Conservation (phyloP, 768 basidiomycete species). For the Leccinum uliginosum region DNA sequence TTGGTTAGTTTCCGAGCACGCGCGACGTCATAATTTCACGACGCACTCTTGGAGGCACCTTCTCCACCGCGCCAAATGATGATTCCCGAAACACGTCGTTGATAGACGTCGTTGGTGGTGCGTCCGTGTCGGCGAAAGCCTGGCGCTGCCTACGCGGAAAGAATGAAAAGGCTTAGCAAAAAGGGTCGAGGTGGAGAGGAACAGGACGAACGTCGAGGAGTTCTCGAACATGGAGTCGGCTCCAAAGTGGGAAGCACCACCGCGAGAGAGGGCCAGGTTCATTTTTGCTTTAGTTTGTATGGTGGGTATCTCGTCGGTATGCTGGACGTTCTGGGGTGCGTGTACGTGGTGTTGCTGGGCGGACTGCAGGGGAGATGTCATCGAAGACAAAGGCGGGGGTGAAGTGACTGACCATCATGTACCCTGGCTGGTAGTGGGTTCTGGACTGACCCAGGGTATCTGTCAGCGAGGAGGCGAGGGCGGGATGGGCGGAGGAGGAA, state of each 20-base stretch:
- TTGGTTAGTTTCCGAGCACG: background rate
- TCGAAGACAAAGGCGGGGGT: background rate
- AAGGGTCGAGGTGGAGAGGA: background rate
- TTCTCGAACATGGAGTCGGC: slow-evolving; percentile 85
- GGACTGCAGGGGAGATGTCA: slow-evolving; percentile 38
- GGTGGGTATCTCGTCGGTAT: slow-evolving; percentile 68
- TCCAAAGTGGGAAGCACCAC: slow-evolving; percentile 68
- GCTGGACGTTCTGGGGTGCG: slow-evolving; percentile 52
- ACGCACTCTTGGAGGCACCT: slow-evolving; percentile 21
- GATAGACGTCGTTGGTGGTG: slow-evolving; percentile 72
- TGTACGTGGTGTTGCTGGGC: slow-evolving; percentile 58
- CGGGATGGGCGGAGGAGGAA: slow-evolving; percentile 36
- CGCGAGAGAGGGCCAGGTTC: slow-evolving; percentile 62
- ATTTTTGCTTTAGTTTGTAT: slow-evolving; percentile 80
- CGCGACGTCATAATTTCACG: background rate
- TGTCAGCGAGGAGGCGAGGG: slow-evolving; percentile 50
- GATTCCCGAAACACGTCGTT: slow-evolving; percentile 67
- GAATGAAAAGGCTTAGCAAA: background rate
- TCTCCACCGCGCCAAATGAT: slow-evolving; percentile 28
- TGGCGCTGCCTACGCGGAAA: slow-evolving; percentile 48
- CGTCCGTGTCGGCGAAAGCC: slow-evolving; percentile 68
- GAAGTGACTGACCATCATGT: slow-evolving; percentile 60
- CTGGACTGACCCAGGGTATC: slow-evolving; percentile 69
- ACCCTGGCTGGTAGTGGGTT: slow-evolving; percentile 77
- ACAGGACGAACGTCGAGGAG: slow-evolving; percentile 30